phyloP scores from a whole-genome alignment of 306 rosid genomes.

The Clitoria ternatea region DNA sequence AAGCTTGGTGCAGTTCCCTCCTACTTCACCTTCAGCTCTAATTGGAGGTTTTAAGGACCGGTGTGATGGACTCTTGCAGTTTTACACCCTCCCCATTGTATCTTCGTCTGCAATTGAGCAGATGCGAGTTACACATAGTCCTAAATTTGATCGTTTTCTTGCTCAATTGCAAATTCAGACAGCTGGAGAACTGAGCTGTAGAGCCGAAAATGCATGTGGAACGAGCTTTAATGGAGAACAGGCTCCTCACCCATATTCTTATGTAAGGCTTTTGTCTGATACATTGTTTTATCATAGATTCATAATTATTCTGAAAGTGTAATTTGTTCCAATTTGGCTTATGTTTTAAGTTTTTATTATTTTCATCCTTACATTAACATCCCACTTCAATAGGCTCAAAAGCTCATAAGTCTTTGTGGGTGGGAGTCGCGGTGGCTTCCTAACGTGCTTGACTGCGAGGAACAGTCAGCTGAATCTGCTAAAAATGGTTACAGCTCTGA shows the following conservation, averaged over 20 bases:
- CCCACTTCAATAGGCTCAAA: slow-evolving; percentile 65
- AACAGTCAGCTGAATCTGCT: slow-evolving; percentile 97
- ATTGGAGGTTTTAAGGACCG: slow-evolving; percentile 96
- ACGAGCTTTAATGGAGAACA: slow-evolving; percentile 64
- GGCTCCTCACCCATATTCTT: slow-evolving; percentile 51
- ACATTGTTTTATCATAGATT: neutral
- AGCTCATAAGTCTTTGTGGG: slow-evolving; percentile 91
- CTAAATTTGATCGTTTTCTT: slow-evolving; percentile 69
- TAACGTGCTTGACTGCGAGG: slow-evolving; percentile 87
- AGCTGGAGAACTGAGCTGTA: slow-evolving; percentile 60
- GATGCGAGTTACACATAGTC: slow-evolving; percentile 62
- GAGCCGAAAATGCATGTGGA: slow-evolving; percentile 59
- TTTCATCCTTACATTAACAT: slow-evolving; percentile 13
- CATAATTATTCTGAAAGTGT: slow-evolving; percentile 8
- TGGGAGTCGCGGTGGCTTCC: slow-evolving; percentile 98
- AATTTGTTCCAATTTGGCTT: slow-evolving; percentile 7
- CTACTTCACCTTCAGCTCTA: slow-evolving; percentile 85
- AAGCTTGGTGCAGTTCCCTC: slow-evolving; percentile 97
- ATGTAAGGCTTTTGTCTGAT: slow-evolving; percentile 46
- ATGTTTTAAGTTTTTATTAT: slow-evolving; percentile 6
- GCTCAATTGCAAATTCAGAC: slow-evolving; percentile 45
- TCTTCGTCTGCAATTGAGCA: slow-evolving; percentile 72
- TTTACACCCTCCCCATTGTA: slow-evolving; percentile 69
- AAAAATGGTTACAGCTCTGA: slow-evolving; percentile 74
- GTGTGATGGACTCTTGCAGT: slow-evolving; percentile 95